Evolutionary conservation across 2,329 filamentous ascomycete species (phyloP).

Genomic region (Zymoseptoria tritici): DNA sequence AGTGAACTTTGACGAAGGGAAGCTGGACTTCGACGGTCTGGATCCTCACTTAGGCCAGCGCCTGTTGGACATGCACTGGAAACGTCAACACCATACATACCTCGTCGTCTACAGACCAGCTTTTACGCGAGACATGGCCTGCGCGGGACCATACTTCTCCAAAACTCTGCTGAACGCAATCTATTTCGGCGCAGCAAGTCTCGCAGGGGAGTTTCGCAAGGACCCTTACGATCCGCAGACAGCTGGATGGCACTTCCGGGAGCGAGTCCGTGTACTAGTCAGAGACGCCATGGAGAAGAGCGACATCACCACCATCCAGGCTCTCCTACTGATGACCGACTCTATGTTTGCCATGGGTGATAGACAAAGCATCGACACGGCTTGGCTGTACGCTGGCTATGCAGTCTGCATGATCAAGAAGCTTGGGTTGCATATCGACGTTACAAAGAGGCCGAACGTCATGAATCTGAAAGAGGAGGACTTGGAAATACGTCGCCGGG

Average conservation of each 20-base stretch:
- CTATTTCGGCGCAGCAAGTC: constrained; percentile 34
- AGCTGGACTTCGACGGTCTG: constrained; percentile 50
- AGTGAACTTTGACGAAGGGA: constrained; percentile 40
- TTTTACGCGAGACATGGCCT: constrained; percentile 34
- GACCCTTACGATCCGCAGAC: constrained; percentile 42
- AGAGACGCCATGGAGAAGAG: constrained; percentile 40
- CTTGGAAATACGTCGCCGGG: constrained; percentile 34
- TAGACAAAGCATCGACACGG: constrained; percentile 38
- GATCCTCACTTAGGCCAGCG: constrained; percentile 47
- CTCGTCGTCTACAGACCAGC: constrained; percentile 18
- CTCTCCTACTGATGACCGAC: constrained; percentile 45
- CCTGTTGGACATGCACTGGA: constrained; percentile 40
- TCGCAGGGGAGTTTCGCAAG: constrained; percentile 39
- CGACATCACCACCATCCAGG: constrained; percentile 49
- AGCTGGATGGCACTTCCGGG: constrained; percentile 43
- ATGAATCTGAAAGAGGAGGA: constrained; percentile 40
- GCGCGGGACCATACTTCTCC: constrained; percentile 50
- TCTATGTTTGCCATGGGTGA: constrained; percentile 46
- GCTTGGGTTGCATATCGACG: constrained; percentile 47
- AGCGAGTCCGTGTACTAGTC: constrained; percentile 42
- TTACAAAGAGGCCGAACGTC: constrained; percentile 25
- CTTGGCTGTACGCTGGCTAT: constrained; percentile 53
- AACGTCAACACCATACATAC: constrained; percentile 18
- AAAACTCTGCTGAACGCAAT: constrained; percentile 51
- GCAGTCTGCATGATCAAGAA: constrained; percentile 52